Evolutionary conservation across 352 stramenopile genomes (phyloP).

Genomic region (Achlya hypogyna): DNA sequence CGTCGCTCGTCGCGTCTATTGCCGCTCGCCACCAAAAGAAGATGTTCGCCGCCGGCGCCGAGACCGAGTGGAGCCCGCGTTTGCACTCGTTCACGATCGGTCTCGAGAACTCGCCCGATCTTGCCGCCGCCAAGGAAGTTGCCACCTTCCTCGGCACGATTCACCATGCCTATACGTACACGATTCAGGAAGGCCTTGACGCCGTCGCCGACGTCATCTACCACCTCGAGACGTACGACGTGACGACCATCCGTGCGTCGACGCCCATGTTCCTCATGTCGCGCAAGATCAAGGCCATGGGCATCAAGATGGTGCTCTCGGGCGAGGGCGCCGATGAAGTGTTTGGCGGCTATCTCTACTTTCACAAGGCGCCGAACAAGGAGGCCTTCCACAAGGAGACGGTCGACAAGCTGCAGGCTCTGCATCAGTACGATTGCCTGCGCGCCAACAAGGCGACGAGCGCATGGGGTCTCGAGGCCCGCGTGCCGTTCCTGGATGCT

Average conservation of each 20-base stretch:
- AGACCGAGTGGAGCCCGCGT: slow-evolving; percentile 79
- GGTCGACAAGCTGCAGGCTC: slow-evolving; percentile 91
- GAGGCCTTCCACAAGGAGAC: slow-evolving; percentile 87
- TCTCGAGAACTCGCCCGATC: slow-evolving; percentile 92
- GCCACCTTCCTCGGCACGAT: slow-evolving; percentile 96
- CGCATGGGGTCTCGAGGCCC: slow-evolving; percentile 96
- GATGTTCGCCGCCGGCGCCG: slow-evolving; percentile 44
- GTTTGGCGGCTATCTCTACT: slow-evolving; percentile 99
- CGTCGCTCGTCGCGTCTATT: slow-evolving; percentile 95
- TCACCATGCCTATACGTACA: slow-evolving; percentile 99
- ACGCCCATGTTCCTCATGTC: slow-evolving; percentile 99
- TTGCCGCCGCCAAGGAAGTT: slow-evolving; percentile 94
- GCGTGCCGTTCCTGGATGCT: slow-evolving; percentile 97
- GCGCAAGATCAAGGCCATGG: slow-evolving; percentile 99
- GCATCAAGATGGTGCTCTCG: slow-evolving; percentile 99
- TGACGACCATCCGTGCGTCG: slow-evolving; percentile 96
- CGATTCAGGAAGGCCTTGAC: slow-evolving; percentile 96
- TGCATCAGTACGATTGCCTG: slow-evolving; percentile 99
- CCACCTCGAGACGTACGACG: slow-evolving; percentile 97
- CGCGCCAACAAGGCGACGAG: slow-evolving; percentile 98
- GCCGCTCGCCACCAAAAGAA: slow-evolving; percentile 90
- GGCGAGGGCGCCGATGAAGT: slow-evolving; percentile 98
- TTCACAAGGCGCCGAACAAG: slow-evolving; percentile 97
- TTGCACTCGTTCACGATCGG: slow-evolving; percentile 99
- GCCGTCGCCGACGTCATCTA: slow-evolving; percentile 97